Evolutionary conservation across 164 flowering plant genomes (phyloP), one percentile per base, ranked within the genome.

Genomic region (Litsea cubeba): DNA sequence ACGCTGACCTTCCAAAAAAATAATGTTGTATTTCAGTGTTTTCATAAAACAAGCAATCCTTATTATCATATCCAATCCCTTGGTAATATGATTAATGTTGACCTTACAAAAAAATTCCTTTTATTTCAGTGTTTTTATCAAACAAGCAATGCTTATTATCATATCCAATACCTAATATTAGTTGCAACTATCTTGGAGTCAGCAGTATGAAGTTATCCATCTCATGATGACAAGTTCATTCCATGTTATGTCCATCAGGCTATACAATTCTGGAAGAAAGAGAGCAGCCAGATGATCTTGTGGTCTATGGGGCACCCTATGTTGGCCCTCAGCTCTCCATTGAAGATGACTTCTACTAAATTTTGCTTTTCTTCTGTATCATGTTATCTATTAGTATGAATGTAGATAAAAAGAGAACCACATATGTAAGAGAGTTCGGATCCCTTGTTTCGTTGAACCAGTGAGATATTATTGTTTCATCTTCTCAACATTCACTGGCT

Each of bases 251-350:
- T 24, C 26, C 26, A n/a, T 65, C 74, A 81, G 84, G 84, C 12
- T 81, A 81, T 54, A 78, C 71, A 1, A 28, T 82, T 24, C 76
- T 82, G 17, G 82, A 82, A 70, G 84, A 79, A 71, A 79, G 11
- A 71, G 81, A 78, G 7, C 22, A 74, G 71, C 84, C 80, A 10
- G 73, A 75, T 11, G 84, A 82, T 35, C 68, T 79, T 22, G 73
- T 50, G 1, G 78, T 82, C 6, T 4, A 12, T 0, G 80, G 77
- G 17, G 80, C 82, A 63, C 82, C 78, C 7, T 82, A 79, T 30
- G 82, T 77, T 62, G 84, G 84, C 50, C 82, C 82, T 46, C 69
- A 50, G 30, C 23, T 74, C 70, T 57, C 28, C 50, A 26, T 46
- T 32, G 71, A n/a, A 15, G 64, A 25, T 11, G 74, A 64, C 3